phyloP scores from a whole-genome alignment of 768 basidiomycete species.

The Russula compacta region DNA sequence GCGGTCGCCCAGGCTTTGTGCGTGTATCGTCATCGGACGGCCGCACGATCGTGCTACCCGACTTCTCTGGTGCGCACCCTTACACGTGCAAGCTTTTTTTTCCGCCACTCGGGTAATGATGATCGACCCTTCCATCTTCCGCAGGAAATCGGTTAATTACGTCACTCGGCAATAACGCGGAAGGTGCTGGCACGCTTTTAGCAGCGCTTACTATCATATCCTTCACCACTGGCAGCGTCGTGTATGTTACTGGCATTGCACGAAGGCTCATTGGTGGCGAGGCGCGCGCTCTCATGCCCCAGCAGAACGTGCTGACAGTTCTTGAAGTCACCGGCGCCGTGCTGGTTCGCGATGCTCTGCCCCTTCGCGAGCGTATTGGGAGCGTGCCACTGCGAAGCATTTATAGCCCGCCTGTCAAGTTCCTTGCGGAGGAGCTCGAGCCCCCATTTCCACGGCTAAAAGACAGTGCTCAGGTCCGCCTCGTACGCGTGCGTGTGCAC shows the following conservation, averaged over 20 bases:
- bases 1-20: slow-evolving; percentile 53
- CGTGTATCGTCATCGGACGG: slow-evolving; percentile 47
- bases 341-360: slow-evolving; percentile 45
- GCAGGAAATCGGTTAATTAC: slow-evolving; percentile 56
- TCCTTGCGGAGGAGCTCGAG: slow-evolving; percentile 40
- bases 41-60: slow-evolving; percentile 48
- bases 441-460: slow-evolving; percentile 24
- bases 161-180: slow-evolving; percentile 51
- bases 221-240: slow-evolving; percentile 44
- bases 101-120: neutral
- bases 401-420: slow-evolving; percentile 50
- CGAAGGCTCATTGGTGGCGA: slow-evolving; percentile 38
- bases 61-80: slow-evolving; percentile 41
- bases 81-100: slow-evolving; percentile 3
- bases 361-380: slow-evolving; percentile 36
- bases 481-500: slow-evolving; percentile 34
- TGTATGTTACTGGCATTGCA: slow-evolving; percentile 55
- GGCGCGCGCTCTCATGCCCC: slow-evolving; percentile 47
- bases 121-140: neutral
- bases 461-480: slow-evolving; percentile 20
- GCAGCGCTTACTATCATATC: slow-evolving; percentile 50
- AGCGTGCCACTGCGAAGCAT: slow-evolving; percentile 32
- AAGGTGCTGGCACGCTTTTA: slow-evolving; percentile 33
- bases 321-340: slow-evolving; percentile 44
- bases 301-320: slow-evolving; percentile 41